These are phyloP conservation scores for Mucor saturninus DNA, from an alignment of 371 early-diverging fungal species.

Conservation along the genomic window DNA sequence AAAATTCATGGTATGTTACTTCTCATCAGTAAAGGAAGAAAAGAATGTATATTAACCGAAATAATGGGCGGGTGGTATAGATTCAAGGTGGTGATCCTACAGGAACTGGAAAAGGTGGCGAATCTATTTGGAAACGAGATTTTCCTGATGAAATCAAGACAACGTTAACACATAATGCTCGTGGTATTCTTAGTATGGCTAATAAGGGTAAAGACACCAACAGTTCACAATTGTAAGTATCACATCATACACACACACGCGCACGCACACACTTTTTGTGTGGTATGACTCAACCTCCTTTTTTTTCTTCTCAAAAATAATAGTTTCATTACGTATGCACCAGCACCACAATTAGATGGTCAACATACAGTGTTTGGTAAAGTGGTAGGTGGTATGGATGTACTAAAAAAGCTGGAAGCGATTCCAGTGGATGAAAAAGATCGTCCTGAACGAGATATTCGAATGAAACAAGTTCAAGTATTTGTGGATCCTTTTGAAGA, in stretches of 20 bases:
- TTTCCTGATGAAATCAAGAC: constrained; percentile 85
- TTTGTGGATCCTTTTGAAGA: constrained; percentile 89
- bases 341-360: constrained; percentile 84
- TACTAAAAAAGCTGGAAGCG: constrained; percentile 79
- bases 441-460: constrained; percentile 73
- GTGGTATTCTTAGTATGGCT: constrained; percentile 88
- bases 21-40: neutral
- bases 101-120: constrained; percentile 89
- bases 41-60: too few species aligned
- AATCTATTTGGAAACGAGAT: constrained; percentile 78
- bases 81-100: constrained; percentile 96
- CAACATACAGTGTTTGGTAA: constrained; percentile 93
- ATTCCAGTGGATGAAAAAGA: constrained; percentile 76
- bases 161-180: constrained; percentile 74
- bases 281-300: neutral
- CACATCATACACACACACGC: neutral
- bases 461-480: constrained; percentile 73
- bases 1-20: constrained; percentile 81
- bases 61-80: constrained; percentile 23
- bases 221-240: constrained; percentile 86
- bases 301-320: too few species aligned
- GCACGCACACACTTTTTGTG: too few species aligned
- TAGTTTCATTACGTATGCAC: constrained; percentile 85
- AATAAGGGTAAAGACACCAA: constrained; percentile 89
- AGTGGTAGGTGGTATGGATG: constrained; percentile 84